Percentiles rank a stretch among this genome's conserved stretches.
phyloP scores from a whole-genome alignment of 2,329 filamentous ascomycete species.

The Aspergillus chevalieri region DNA sequence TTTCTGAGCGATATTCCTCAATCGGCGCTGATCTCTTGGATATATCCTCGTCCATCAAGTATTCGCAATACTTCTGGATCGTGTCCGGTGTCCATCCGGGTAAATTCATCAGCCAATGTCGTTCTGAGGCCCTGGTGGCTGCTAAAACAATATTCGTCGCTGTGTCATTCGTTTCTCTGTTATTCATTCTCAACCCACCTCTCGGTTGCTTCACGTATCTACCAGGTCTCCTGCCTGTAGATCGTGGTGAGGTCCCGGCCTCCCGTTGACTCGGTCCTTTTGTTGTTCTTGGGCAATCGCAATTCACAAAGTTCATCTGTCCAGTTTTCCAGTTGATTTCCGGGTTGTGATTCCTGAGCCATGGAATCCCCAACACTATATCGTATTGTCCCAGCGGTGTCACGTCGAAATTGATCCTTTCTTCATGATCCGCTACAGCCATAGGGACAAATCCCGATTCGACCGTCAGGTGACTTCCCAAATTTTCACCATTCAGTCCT shows the following conservation, averaged over 20 bases:
- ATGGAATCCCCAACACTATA: background rate
- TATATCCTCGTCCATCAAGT: background rate
- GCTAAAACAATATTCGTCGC: background rate
- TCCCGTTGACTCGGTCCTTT: background rate
- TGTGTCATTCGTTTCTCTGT: background rate
- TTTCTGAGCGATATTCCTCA: background rate
- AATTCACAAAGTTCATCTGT: background rate
- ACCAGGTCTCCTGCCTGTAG: background rate
- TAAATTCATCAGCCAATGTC: background rate
- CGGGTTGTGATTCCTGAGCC: slow-evolving; percentile 1
- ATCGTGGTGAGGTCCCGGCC: background rate
- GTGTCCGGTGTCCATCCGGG: background rate
- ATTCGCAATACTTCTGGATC: background rate
- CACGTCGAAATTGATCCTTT: background rate
- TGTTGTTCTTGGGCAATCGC: background rate
- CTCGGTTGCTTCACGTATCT: background rate
- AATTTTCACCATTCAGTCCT: background rate
- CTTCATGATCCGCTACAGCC: background rate
- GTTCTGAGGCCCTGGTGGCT: background rate
- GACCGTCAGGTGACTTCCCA: background rate
- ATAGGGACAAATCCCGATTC: background rate
- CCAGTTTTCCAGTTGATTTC: background rate
- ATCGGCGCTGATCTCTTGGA: background rate
- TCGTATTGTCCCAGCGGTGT: background rate
- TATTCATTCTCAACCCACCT: background rate